phyloP scores from a whole-genome alignment of 2,329 filamentous ascomycete species.

The Neofusicoccum ribis region DNA sequence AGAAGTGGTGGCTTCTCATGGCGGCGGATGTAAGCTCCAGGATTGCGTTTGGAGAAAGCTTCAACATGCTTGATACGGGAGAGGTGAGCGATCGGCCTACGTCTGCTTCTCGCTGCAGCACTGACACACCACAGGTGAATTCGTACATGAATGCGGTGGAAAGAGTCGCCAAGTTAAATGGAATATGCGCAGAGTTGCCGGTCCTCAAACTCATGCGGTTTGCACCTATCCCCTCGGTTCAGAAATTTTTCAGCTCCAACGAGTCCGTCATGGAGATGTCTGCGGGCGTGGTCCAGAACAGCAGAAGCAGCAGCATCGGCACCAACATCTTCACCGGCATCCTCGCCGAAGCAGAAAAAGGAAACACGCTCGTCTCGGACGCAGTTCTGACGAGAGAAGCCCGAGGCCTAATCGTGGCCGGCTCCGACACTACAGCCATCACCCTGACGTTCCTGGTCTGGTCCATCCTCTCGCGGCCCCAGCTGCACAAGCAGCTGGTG shows the following conservation, averaged over 20 bases:
- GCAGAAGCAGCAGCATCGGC: slow-evolving; percentile 31
- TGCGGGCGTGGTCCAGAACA: slow-evolving; percentile 32
- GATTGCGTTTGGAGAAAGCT: slow-evolving; percentile 42
- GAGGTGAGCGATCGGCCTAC: slow-evolving; percentile 28
- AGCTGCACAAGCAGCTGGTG: background rate
- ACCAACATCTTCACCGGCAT: slow-evolving; percentile 36
- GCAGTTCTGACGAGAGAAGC: slow-evolving; percentile 30
- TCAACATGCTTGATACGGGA: slow-evolving; percentile 40
- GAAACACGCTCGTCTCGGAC: slow-evolving; percentile 30
- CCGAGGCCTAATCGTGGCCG: slow-evolving; percentile 35
- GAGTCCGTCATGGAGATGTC: slow-evolving; percentile 33
- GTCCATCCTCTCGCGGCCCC: slow-evolving; percentile 29
- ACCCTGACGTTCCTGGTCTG: slow-evolving; percentile 38
- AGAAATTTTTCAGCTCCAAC: slow-evolving; percentile 37
- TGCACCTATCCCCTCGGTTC: slow-evolving; percentile 30
- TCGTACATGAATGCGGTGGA: slow-evolving; percentile 38
- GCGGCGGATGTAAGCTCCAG: slow-evolving; percentile 41
- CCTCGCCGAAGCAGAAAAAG: slow-evolving; percentile 34
- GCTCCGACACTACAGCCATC: slow-evolving; percentile 36
- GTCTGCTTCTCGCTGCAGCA: too few relatives aligned
- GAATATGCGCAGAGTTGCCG: slow-evolving; percentile 39
- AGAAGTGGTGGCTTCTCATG: slow-evolving; percentile 44
- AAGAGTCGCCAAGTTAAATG: slow-evolving; percentile 35
- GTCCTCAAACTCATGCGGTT: slow-evolving; percentile 28
- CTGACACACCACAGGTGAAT: too few relatives aligned